phyloP scores from a whole-genome alignment of 139 green algal genomes.

The Choricystis sp. region DNA sequence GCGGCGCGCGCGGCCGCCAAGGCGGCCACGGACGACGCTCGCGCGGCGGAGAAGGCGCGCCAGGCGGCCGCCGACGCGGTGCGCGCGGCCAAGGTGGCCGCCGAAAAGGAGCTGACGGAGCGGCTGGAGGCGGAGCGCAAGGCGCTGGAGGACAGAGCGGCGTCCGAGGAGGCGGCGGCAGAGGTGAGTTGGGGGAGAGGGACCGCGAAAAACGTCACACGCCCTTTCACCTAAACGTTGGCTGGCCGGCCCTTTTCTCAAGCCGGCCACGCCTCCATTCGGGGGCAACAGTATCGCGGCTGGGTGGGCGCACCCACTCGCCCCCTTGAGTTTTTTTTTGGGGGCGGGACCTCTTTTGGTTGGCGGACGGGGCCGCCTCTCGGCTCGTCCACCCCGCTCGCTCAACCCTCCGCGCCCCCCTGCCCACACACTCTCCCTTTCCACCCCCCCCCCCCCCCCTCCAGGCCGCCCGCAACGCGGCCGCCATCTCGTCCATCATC shows the following conservation, averaged over 20 bases:
- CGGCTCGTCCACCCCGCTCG: no score
- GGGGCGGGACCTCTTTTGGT: no score
- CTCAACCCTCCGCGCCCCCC: no score
- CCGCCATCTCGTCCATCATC: not conserved
- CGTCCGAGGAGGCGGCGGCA: slow-evolving; percentile 1
- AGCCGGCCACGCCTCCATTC: not conserved
- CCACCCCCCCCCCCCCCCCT: no score
- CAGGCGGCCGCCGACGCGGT: not conserved
- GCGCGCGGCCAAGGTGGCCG: not conserved
- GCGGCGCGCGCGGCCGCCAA: slow-evolving; percentile 1
- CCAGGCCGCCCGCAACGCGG: not conserved
- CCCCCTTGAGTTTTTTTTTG: no score
- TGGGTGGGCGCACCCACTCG: no score
- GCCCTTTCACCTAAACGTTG: not conserved
- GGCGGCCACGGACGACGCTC: slow-evolving; percentile 3
- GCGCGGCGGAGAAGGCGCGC: not conserved
- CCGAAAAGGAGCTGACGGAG: not conserved
- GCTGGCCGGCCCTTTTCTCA: not conserved
- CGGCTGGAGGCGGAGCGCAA: no score
- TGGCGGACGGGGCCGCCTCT: no score
- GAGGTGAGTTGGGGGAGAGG: not conserved
- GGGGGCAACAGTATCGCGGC: not conserved
- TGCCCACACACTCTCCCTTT: not conserved
- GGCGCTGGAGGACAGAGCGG: no score
- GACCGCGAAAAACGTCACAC: not conserved